These are phyloP conservation scores for Paramecium primaurelia DNA, from an alignment of 73 alveolate genomes.

Conservation along the genomic window DNA sequence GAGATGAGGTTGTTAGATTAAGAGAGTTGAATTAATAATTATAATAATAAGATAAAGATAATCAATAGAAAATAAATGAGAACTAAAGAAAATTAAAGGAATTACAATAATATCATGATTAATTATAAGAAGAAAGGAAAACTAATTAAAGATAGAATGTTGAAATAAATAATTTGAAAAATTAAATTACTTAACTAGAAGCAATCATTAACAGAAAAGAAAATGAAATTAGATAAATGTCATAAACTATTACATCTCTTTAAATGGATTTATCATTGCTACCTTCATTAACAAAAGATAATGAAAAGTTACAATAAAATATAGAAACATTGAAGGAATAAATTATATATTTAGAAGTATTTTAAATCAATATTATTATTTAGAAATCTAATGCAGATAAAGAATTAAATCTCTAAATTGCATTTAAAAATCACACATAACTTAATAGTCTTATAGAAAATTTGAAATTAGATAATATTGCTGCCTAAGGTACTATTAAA, in stretches of 20 bases:
- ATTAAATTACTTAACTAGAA: slow-evolving; percentile 10
- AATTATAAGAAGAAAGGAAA: background rate
- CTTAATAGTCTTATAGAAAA: background rate
- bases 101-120: background rate
- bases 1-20: background rate
- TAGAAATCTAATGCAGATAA: background rate
- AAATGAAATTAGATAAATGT: background rate
- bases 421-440: background rate
- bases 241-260: background rate
- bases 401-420: background rate
- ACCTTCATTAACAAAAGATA: background rate
- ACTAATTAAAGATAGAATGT: background rate
- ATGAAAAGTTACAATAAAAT: background rate
- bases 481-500: background rate
- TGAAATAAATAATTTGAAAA: background rate
- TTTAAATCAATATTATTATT: background rate
- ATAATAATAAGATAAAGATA: background rate
- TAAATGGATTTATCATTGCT: background rate
- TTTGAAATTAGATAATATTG: background rate
- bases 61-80: background rate
- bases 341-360: background rate
- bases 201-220: background rate
- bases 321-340: background rate
- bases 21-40: background rate
- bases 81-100: background rate